These are phyloP conservation scores for Blastocystis sp. DNA, from an alignment of 352 stramenopile genomes.

Conservation along the genomic window DNA sequence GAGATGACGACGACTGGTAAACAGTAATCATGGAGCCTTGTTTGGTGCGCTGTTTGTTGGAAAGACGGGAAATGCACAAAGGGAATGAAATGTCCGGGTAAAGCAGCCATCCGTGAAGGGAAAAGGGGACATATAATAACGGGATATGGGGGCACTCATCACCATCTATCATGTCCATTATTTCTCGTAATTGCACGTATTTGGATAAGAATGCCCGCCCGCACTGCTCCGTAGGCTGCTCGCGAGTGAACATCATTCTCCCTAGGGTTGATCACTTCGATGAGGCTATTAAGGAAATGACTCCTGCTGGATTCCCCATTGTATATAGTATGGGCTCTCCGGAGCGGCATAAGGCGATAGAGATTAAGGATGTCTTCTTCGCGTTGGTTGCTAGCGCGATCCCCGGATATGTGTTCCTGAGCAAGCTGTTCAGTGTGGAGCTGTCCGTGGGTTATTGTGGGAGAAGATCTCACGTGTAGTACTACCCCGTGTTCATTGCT, in stretches of 20 bases:
- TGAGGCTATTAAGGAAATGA: slow-evolving; percentile 36
- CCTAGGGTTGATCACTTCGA: slow-evolving; percentile 21
- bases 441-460: neutral
- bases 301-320: slow-evolving; percentile 11
- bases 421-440: slow-evolving; percentile 26
- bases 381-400: slow-evolving; percentile 7
- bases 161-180: neutral
- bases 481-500: slow-evolving; percentile 41
- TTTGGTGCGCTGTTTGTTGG: slow-evolving; percentile 27
- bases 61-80: neutral
- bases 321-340: neutral
- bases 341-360: neutral
- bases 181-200: neutral
- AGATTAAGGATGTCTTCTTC: neutral
- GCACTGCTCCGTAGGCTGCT: neutral
- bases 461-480: neutral
- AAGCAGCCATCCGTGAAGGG: neutral
- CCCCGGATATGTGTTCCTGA: slow-evolving; percentile 13
- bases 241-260: neutral
- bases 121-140: neutral
- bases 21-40: neutral
- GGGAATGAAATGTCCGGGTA: neutral
- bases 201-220: neutral
- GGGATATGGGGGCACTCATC: neutral
- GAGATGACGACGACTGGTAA: slow-evolving; percentile 62